A percentile compares a stretch with the other conserved stretches of the same genome.
Conservation (phyloP, 2,329 filamentous ascomycete species). For the Colletotrichum noveboracense region DNA sequence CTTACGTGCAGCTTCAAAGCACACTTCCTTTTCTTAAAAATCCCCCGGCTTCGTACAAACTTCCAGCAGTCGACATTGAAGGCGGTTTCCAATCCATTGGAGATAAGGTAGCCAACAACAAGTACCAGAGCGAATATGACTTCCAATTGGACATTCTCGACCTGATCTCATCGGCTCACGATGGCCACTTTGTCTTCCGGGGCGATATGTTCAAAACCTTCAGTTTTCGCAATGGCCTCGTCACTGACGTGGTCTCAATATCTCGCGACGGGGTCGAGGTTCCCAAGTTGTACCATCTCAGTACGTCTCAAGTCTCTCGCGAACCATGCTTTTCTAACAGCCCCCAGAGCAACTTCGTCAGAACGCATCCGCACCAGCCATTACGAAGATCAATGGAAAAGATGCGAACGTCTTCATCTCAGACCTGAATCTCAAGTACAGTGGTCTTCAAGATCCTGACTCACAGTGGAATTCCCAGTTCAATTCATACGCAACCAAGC, state of each 20-base stretch:
- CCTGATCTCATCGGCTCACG: slow-evolving; percentile 58
- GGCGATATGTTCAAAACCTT: slow-evolving; percentile 61
- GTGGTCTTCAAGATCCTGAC: slow-evolving; percentile 60
- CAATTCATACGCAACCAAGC: slow-evolving; percentile 29
- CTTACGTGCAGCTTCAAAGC: slow-evolving; percentile 54
- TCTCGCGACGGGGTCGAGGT: slow-evolving; percentile 62
- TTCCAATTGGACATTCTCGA: slow-evolving; percentile 59
- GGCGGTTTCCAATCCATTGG: slow-evolving; percentile 50
- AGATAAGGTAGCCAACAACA: slow-evolving; percentile 41
- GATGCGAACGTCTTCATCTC: slow-evolving; percentile 55
- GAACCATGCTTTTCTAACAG: slow-evolving; percentile 15
- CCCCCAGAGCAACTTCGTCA: slow-evolving; percentile 2
- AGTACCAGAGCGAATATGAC: slow-evolving; percentile 57
- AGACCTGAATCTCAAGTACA: slow-evolving; percentile 47
- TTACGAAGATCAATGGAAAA: slow-evolving; percentile 61
- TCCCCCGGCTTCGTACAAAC: slow-evolving; percentile 55
- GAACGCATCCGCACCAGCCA: slow-evolving; percentile 38
- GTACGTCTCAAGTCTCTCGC: slow-evolving; percentile 29
- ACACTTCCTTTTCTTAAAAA: slow-evolving; percentile 52
- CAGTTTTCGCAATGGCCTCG: slow-evolving; percentile 39
- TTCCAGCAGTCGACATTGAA: slow-evolving; percentile 53
- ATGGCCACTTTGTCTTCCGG: slow-evolving; percentile 67
- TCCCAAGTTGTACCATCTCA: slow-evolving; percentile 61
- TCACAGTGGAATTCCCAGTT: slow-evolving; percentile 52
- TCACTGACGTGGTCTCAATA: slow-evolving; percentile 57